phyloP scores from a whole-genome alignment of 2,329 filamentous ascomycete species.

The Epichloe brachyelytri region DNA sequence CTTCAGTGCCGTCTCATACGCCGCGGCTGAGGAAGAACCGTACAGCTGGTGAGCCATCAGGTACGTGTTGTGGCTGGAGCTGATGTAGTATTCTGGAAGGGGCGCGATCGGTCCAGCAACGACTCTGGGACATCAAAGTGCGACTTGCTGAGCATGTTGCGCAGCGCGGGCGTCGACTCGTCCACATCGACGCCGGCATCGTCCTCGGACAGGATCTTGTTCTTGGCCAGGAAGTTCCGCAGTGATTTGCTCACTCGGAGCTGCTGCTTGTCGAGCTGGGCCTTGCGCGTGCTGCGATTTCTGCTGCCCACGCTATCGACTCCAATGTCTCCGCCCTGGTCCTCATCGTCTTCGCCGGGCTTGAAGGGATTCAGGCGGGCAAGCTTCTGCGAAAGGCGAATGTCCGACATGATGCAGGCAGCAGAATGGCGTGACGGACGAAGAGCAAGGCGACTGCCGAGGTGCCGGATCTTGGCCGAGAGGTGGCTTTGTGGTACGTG shows the following conservation, averaged over 20 bases:
- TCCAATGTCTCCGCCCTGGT: conserved; percentile 21
- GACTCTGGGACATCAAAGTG: conserved; percentile 43
- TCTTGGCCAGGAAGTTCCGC: conserved; percentile 39
- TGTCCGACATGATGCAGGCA: conserved; percentile 11
- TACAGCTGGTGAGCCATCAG: conserved; percentile 57
- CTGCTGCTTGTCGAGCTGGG: conserved; percentile 36
- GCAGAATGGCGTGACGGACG: background rate
- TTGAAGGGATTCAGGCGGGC: conserved; percentile 19
- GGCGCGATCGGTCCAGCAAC: conserved; percentile 43
- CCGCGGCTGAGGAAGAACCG: conserved; percentile 46
- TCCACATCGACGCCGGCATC: conserved; percentile 33
- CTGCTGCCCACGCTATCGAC: conserved; percentile 40
- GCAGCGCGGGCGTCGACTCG: conserved; percentile 31
- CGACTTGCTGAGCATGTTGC: conserved; percentile 39
- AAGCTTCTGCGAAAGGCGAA: conserved; percentile 15
- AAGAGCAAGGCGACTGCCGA: no score
- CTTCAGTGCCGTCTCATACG: conserved; percentile 48
- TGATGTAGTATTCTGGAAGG: conserved; percentile 58
- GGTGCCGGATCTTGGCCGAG: no score
- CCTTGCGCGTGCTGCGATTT: conserved; percentile 39
- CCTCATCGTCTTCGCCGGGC: conserved; percentile 19
- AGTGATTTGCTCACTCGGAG: conserved; percentile 48
- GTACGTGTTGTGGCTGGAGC: conserved; percentile 63
- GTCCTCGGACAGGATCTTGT: conserved; percentile 33
- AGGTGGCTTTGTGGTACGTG: no score